Conservation (phyloP, 768 basidiomycete species). For the Auricularia heimuer region DNA sequence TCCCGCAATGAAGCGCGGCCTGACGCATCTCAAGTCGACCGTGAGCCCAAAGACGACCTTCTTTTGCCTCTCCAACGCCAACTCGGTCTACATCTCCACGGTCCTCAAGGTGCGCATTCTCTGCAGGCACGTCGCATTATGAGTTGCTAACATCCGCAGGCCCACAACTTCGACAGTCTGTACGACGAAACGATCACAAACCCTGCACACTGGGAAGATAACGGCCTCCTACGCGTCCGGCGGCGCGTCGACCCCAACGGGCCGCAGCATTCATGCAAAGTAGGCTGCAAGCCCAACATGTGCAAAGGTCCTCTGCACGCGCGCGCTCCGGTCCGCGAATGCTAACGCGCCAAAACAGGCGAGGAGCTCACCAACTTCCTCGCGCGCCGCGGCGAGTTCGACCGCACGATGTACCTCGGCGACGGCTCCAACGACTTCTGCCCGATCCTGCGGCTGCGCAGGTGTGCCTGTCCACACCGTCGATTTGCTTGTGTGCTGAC, state of each 20-base stretch:
- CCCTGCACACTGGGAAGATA: constrained; percentile 71
- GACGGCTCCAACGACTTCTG: constrained; percentile 97
- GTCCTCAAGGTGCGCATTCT: constrained; percentile 59
- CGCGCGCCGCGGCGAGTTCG: constrained; percentile 48
- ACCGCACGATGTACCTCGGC: constrained; percentile 82
- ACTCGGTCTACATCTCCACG: constrained; percentile 81
- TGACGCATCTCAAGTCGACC: constrained; percentile 61
- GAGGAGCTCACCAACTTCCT: constrained; percentile 85
- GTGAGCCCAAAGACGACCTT: constrained; percentile 62
- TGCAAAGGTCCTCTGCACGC: constrained; percentile 63
- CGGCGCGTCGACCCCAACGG: constrained; percentile 67
- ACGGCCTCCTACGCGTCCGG: constrained; percentile 62
- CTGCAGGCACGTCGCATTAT: not conserved
- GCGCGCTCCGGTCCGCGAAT: too few relatives aligned
- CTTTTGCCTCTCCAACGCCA: constrained; percentile 90
- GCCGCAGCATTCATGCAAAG: constrained; percentile 70
- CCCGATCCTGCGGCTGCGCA: constrained; percentile 71
- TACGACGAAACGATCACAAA: constrained; percentile 89
- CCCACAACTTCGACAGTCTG: constrained; percentile 58
- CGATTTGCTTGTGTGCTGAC: not conserved
- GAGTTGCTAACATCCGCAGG: constrained; percentile 29
- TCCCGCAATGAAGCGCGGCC: constrained; percentile 90
- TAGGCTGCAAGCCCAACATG: constrained; percentile 95
- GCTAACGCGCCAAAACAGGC: constrained; percentile 35
- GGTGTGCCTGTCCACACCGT: constrained; percentile 30